A percentile compares a stretch with the other conserved stretches of the same genome.
Evolutionary conservation across 306 rosid species (phyloP).

Genomic region (Neltuma alba): DNA sequence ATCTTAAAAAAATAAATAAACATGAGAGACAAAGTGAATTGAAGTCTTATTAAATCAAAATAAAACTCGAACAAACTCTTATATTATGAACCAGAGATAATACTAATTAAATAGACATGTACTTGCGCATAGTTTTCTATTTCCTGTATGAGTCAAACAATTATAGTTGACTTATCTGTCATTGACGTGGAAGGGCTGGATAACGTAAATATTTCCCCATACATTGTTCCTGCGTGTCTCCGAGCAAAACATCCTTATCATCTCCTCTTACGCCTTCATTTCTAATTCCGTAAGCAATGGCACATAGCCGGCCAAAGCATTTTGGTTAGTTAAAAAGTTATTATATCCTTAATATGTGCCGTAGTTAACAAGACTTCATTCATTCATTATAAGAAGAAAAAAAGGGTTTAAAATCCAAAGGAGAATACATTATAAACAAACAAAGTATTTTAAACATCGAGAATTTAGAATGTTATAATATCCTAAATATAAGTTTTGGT

Average conservation of each 20-base stretch:
- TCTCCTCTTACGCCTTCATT: slow-evolving; percentile 6
- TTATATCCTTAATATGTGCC: not conserved
- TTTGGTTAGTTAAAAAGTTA: not conserved
- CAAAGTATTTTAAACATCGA: no score
- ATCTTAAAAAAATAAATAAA: no score
- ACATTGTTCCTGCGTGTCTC: not conserved
- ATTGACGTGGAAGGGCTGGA: not conserved
- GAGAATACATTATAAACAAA: not conserved
- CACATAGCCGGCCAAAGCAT: slow-evolving; percentile 23
- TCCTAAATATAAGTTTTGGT: no score
- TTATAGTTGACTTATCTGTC: not conserved
- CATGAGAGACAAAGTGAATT: no score
- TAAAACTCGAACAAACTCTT: no score
- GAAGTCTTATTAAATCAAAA: no score
- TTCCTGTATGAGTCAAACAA: not conserved
- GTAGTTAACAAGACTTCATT: no score
- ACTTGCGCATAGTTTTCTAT: not conserved
- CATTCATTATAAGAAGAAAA: no score
- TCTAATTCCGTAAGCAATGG: slow-evolving; percentile 3
- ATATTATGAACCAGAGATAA: no score
- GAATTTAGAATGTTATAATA: no score
- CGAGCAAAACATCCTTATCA: not conserved
- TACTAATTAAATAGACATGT: not conserved
- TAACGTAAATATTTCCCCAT: not conserved
- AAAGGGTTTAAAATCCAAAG: no score